Conservation (phyloP, 306 rosid genomes). For the Cicer yamashitae region DNA sequence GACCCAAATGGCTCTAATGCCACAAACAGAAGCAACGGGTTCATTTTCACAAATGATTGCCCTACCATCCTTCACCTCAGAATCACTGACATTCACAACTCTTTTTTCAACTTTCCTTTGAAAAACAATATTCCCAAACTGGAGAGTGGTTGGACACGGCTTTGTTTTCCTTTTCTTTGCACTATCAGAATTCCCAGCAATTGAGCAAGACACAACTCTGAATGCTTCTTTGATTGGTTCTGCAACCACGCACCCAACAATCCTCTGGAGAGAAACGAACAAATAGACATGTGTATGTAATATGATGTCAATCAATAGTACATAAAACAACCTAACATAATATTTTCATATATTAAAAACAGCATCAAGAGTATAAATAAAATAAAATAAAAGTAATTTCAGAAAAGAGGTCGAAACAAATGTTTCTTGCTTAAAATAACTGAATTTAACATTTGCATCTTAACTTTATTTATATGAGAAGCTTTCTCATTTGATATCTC, state of each 20-base stretch:
- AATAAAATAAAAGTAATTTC: neutral
- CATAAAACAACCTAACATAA: neutral
- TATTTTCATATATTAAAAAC: neutral
- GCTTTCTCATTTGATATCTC: neutral
- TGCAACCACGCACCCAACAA: constrained; percentile 70
- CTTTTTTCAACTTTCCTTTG: constrained; percentile 65
- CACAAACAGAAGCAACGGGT: constrained; percentile 70
- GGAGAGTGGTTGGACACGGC: constrained; percentile 50
- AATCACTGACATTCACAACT: constrained; percentile 43
- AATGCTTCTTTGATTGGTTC: constrained; percentile 79
- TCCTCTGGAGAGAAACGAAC: constrained; percentile 62
- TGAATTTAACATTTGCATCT: neutral
- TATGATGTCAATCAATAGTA: neutral
- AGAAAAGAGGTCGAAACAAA: neutral
- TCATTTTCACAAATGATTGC: constrained; percentile 65
- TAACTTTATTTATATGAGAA: neutral
- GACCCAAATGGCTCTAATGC: constrained; percentile 90
- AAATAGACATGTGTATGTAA: constrained; percentile 62
- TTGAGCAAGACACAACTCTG: constrained; percentile 57
- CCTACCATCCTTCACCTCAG: constrained; percentile 52
- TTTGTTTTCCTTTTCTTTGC: constrained; percentile 41
- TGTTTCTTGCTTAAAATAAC: neutral
- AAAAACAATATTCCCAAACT: constrained; percentile 71
- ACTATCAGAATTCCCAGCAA: constrained; percentile 36
- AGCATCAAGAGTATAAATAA: neutral